These are phyloP conservation scores for Didymella pinodella DNA, from an alignment of 2,329 filamentous ascomycete species.

Conservation along the genomic window DNA sequence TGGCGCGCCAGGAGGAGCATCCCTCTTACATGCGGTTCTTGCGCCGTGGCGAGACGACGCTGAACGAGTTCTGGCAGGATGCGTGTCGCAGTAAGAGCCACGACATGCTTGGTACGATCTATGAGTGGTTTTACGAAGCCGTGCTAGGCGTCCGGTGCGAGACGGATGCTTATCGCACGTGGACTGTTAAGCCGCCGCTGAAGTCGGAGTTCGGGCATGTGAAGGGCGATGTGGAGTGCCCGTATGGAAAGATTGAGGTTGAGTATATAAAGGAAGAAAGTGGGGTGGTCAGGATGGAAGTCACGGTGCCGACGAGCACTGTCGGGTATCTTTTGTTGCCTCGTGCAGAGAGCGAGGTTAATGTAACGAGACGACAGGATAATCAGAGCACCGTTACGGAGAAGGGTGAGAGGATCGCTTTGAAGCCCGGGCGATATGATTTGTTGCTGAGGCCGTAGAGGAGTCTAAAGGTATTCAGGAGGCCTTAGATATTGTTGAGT, in stretches of 20 bases:
- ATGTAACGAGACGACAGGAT: conserved; percentile 6
- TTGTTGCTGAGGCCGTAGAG: conserved; percentile 16
- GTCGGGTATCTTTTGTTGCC: conserved; percentile 27
- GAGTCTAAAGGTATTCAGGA: conserved; percentile 34
- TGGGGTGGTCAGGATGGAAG: conserved; percentile 21
- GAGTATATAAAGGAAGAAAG: conserved; percentile 23
- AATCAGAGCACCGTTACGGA: neutral
- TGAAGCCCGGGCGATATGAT: conserved; percentile 23
- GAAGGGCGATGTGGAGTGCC: conserved; percentile 51
- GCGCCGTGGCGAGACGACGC: conserved; percentile 55
- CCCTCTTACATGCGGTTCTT: conserved; percentile 60
- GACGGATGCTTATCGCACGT: conserved; percentile 53
- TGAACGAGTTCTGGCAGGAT: conserved; percentile 57
- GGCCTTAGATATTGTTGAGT: neutral
- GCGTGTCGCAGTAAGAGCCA: conserved; percentile 57
- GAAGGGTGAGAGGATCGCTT: conserved; percentile 13
- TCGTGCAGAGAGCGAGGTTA: conserved; percentile 20
- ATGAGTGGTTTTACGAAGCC: conserved; percentile 58
- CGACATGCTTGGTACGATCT: conserved; percentile 60
- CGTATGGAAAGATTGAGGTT: conserved; percentile 50
- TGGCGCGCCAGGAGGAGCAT: conserved; percentile 59
- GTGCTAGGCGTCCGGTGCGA: conserved; percentile 52
- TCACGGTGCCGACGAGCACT: conserved; percentile 38
- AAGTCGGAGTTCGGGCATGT: conserved; percentile 53
- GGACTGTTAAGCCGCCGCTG: conserved; percentile 52